A percentile compares a stretch with the other conserved stretches of the same genome.
Evolutionary conservation across 164 flowering plant genomes (phyloP).

Genomic region (Chloranthus sessilifolius): DNA sequence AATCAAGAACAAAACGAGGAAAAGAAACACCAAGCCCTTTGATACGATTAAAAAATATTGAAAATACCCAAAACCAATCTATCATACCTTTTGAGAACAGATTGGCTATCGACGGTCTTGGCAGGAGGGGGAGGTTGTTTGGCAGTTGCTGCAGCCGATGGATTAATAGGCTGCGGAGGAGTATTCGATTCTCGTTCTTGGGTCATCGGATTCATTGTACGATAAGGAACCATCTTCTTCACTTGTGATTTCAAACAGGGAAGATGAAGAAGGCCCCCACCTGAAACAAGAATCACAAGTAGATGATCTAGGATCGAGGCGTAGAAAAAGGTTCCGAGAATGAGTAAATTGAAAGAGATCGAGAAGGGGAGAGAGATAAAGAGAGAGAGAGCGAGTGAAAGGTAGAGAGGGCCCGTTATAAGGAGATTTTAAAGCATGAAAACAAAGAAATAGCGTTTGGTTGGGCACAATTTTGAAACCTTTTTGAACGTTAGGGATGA

Average conservation of each 20-base stretch:
- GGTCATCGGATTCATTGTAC: too few species aligned
- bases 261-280: background rate
- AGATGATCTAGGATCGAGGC: too few species aligned
- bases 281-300: background rate
- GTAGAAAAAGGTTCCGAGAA: too few species aligned
- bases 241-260: background rate
- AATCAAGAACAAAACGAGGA: too few species aligned
- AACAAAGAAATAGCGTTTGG: background rate
- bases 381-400: too few species aligned
- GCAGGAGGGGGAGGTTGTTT: constrained; percentile 33
- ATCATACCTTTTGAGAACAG: constrained; percentile 61
- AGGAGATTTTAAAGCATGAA: background rate
- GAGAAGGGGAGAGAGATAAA: too few species aligned
- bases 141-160: constrained; percentile 22
- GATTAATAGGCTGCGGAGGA: constrained; percentile 22
- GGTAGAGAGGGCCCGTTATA: too few species aligned
- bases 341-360: too few species aligned
- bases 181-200: too few species aligned
- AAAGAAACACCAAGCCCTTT: too few species aligned
- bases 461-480: background rate
- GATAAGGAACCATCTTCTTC: too few species aligned
- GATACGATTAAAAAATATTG: too few species aligned
- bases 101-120: constrained; percentile 53
- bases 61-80: background rate
- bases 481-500: constrained; percentile 6